Percentiles rank a stretch among this genome's conserved stretches.
These are phyloP conservation scores for Globisporangium cederbergense DNA, from an alignment of 352 stramenopile species.

Conservation along the genomic window DNA sequence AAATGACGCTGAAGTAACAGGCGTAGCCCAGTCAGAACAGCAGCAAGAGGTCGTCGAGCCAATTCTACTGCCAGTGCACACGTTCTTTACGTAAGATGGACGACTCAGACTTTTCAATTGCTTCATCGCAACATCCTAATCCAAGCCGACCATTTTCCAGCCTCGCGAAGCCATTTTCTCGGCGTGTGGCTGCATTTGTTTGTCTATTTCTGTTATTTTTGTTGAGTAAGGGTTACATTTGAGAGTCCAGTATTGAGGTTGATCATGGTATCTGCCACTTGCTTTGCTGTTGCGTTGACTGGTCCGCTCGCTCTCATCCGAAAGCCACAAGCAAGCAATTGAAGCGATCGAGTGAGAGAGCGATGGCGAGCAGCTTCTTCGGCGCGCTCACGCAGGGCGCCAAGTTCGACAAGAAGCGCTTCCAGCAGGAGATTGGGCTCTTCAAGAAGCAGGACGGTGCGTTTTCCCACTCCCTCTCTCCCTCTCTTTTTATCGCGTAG, in stretches of 20 bases:
- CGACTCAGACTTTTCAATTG: background rate
- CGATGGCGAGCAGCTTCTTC: constrained; percentile 72
- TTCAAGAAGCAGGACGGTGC: constrained; percentile 48
- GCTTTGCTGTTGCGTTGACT: constrained; percentile 1
- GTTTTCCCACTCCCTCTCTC: constrained; percentile 1
- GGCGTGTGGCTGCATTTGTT: background rate
- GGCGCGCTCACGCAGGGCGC: constrained; percentile 62
- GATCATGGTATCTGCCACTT: background rate
- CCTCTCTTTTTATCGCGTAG: background rate
- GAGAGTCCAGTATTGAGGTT: constrained; percentile 2
- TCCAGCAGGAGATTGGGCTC: constrained; percentile 54
- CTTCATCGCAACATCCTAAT: background rate
- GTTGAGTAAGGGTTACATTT: background rate
- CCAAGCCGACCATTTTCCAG: background rate
- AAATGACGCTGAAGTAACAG: background rate
- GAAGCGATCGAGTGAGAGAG: constrained; percentile 7
- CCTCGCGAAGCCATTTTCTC: background rate
- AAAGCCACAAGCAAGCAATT: background rate
- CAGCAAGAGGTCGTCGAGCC: background rate
- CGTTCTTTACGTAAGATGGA: background rate
- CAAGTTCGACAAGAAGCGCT: constrained; percentile 58
- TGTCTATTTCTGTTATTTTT: background rate
- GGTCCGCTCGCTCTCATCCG: constrained; percentile 4
- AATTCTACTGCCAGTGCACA: background rate
- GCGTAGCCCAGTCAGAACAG: background rate